phyloP scores from a whole-genome alignment of 2,329 filamentous ascomycete genomes.

The Chalaropsis ovoidea region DNA sequence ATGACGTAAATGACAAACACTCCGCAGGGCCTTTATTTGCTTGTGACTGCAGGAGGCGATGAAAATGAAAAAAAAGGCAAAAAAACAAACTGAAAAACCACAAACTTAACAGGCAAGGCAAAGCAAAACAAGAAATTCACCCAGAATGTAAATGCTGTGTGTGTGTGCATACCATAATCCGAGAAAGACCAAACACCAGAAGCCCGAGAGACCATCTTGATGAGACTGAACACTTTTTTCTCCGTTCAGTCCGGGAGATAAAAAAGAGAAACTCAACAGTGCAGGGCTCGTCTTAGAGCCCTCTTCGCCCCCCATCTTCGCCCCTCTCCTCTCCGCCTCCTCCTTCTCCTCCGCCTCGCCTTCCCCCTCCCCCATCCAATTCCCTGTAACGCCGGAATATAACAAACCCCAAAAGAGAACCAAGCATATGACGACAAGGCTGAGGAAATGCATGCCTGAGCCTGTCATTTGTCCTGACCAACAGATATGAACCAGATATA shows the following conservation, averaged over 20 bases:
- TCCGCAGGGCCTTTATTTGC: neutral
- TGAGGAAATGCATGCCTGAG: neutral
- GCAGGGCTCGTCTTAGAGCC: slow-evolving; percentile 17
- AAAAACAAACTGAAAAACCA: too few relatives aligned
- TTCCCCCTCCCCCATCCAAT: neutral
- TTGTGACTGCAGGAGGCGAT: neutral
- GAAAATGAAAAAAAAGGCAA: slow-evolving; percentile 1
- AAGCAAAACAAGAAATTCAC: slow-evolving; percentile 8
- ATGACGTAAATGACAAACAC: neutral
- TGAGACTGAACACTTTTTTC: slow-evolving; percentile 21
- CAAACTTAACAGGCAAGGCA: too few relatives aligned
- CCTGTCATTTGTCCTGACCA: neutral
- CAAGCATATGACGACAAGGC: neutral
- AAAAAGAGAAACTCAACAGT: neutral
- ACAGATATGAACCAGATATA: slow-evolving; percentile 11
- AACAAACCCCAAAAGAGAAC: slow-evolving; percentile 10
- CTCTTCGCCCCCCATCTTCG: neutral
- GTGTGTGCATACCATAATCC: slow-evolving; percentile 1
- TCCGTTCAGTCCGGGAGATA: slow-evolving; percentile 24
- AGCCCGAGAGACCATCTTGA: slow-evolving; percentile 13
- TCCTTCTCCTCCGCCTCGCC: neutral
- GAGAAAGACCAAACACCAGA: slow-evolving; percentile 27
- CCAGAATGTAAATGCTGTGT: slow-evolving; percentile 10
- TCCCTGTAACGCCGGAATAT: slow-evolving; percentile 8
- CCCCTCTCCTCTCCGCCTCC: too few relatives aligned